Conservation (phyloP, 108 stramenopile genomes). For the Poteriospumella lacustris region DNA sequence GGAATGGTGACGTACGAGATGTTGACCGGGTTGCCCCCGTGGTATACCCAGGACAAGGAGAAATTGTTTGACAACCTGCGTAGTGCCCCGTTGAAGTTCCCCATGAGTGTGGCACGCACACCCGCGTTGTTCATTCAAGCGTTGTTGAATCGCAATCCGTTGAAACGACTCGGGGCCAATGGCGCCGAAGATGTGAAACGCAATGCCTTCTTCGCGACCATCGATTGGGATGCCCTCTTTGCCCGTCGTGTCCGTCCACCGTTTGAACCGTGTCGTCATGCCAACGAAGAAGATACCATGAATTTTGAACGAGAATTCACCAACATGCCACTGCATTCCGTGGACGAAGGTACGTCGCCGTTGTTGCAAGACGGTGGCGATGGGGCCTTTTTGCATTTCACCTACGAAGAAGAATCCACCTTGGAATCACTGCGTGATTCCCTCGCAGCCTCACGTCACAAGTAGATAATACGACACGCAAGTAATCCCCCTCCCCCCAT, state of each 20-base stretch:
- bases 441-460: background rate
- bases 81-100: slow-evolving; percentile 49
- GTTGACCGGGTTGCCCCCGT: slow-evolving; percentile 69
- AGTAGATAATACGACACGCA: too few relatives aligned
- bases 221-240: slow-evolving; percentile 1
- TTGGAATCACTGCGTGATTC: slow-evolving; percentile 3
- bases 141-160: slow-evolving; percentile 44
- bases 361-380: background rate
- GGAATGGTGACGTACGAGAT: slow-evolving; percentile 45
- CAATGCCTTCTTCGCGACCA: background rate
- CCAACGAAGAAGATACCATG: slow-evolving; percentile 34
- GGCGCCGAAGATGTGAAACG: slow-evolving; percentile 18
- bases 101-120: slow-evolving; percentile 35
- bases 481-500: too few relatives aligned
- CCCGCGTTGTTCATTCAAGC: slow-evolving; percentile 40
- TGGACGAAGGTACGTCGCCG: background rate
- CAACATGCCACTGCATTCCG: slow-evolving; percentile 5
- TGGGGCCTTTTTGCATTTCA: slow-evolving; percentile 19
- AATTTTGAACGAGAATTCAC: slow-evolving; percentile 50
- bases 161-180: slow-evolving; percentile 43
- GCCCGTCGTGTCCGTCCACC: slow-evolving; percentile 43
- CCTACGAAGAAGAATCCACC: slow-evolving; percentile 20
- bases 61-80: slow-evolving; percentile 82
- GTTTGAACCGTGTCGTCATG: slow-evolving; percentile 34
- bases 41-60: slow-evolving; percentile 90